Evolutionary conservation across 371 early-diverging fungal genomes (phyloP), one percentile per base, ranked within the genome.

Genomic region (Mortierella sp.): DNA sequence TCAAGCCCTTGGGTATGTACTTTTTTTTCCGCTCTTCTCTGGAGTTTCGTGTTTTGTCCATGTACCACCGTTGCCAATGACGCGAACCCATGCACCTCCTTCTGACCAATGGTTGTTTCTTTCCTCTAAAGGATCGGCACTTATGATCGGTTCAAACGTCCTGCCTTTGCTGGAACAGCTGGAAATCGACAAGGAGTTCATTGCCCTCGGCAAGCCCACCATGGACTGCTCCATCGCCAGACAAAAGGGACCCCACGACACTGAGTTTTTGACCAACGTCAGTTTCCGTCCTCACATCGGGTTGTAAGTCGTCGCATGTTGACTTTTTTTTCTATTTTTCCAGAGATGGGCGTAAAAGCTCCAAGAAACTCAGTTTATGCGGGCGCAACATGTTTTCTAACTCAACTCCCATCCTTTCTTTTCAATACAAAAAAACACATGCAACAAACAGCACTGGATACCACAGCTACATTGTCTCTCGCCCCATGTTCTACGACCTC

Each of bases 401-500:
- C 34, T 8, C 21, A 61, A 34, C 24, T 8, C 34, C 43, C 24
- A 19, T 9, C 6, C 4, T 67, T 9, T 67, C 21, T 24, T 24
- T 14, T 24, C 55, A 21, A 55, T 26, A 26, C 19, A 14, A 24
- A 34, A 37, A 19, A 61, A 8, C 5, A 3, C 14, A 51, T 19
- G 1, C 14, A 5, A 13, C 4, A 1, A 34, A 37, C 19, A 75
- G 69, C 34, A 44, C 46, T 5, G 75, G 75, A 26, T 75, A 75
- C 51, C 37, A 67, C 40, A 75, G 46, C 19, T 67, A 57, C 37
- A 75, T 75, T 31, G 67, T 75, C 8, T 37, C 75, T 2, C 75
- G 75, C 24, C 75, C 75, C 5, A 14, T 69, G 3, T 40, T 75
- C 50, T 75, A 75, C 51, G 75, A 75, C 13, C 44, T 75, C 69